Base-by-base conservation (phyloP, 2,329 filamentous ascomycete genomes). In the Thermothelomyces thermophilus region DNA sequence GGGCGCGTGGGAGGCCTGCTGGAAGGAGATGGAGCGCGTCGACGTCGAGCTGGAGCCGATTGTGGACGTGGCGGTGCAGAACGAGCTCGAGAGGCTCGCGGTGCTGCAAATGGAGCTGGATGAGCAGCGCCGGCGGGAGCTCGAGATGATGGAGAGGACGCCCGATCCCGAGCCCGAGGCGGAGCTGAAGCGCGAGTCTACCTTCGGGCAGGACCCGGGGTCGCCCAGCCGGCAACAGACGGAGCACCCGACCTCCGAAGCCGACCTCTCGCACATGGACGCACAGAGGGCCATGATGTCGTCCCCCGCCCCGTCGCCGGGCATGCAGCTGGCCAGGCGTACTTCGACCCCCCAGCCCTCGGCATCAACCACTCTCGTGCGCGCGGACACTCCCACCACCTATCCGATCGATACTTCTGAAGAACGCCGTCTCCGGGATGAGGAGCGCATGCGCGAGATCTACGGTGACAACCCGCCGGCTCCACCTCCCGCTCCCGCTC, bases 1-100 rank as follows among this genome's bases (percentile, higher is more conserved):
- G 5, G 89, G 89, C 0, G 91, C 93, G 0, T 98, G 93, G 93
- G 80, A 81, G 4, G 90, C 90, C 2, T 91, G 88, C 51, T 98
- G 91, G 91, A 86, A 82, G 59, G 91, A 97, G 68, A 98, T 98
- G 93, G 93, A 98, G 69, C 80, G 91, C n/a, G 88, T 97, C 0
- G 93, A 98, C 63, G 87, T 95, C 1, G 91, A 97, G 67, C 80
- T 98, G 46, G 81, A 87, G 60, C 86, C 93, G 3, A 79, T 84
- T 62, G 76, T 90, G 10, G 78, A 82, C 16, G 66, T 77, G 0
- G 68, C 73, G 1, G 63, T 84, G 11, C 75, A 82, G 47, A 74
- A 76, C 16, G 79, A 82, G 56, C 69, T 90, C 17, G 78, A 82
- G 51, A 70, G 69, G n/a, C 67, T 83, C 8, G 72, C 71, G 33